Conservation (phyloP, 2,329 filamentous ascomycete species). For the Aspergillus uvarum region DNA sequence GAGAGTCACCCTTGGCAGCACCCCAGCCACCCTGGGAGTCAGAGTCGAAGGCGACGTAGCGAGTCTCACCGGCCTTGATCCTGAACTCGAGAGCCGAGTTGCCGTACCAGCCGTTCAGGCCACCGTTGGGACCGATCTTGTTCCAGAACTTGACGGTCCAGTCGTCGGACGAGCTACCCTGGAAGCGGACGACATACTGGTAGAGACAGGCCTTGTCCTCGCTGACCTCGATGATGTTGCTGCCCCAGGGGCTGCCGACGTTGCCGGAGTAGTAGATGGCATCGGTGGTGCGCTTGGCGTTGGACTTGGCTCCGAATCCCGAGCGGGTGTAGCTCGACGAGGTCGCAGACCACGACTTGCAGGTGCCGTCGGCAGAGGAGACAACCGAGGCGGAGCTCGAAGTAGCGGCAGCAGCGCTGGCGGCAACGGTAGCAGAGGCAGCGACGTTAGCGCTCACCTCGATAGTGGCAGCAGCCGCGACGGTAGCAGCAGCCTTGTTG, state of each 20-base stretch:
- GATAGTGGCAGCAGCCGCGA: constrained; percentile 14
- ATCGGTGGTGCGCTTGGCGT: constrained; percentile 15
- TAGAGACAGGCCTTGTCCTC: constrained; percentile 33
- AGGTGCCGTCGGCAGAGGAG: constrained; percentile 14
- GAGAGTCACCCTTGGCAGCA: constrained; percentile 26
- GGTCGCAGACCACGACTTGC: constrained; percentile 23
- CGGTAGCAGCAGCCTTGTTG: constrained; percentile 13
- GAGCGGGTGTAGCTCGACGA: constrained; percentile 24
- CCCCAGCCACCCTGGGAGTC: constrained; percentile 40
- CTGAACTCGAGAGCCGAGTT: constrained; percentile 35
- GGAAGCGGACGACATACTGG: constrained; percentile 38
- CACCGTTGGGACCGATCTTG: constrained; percentile 35
- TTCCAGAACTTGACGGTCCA: constrained; percentile 45
- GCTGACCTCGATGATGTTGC: constrained; percentile 42
- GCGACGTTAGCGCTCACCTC: constrained; percentile 15
- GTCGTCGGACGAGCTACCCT: constrained; percentile 31
- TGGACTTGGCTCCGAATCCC: constrained; percentile 35
- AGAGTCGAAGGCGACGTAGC: constrained; percentile 41
- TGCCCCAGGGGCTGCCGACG: constrained; percentile 39
- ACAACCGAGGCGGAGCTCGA: constrained; percentile 12
- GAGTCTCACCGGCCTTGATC: constrained; percentile 30
- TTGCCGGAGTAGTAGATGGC: constrained; percentile 36
- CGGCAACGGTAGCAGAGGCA: constrained; percentile 12
- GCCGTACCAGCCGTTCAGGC: constrained; percentile 37
- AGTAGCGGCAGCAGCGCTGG: constrained; percentile 16